Evolutionary conservation across 2,329 filamentous ascomycete genomes (phyloP), one percentile per base, ranked within the genome.

Genomic region (Calycina marina): DNA sequence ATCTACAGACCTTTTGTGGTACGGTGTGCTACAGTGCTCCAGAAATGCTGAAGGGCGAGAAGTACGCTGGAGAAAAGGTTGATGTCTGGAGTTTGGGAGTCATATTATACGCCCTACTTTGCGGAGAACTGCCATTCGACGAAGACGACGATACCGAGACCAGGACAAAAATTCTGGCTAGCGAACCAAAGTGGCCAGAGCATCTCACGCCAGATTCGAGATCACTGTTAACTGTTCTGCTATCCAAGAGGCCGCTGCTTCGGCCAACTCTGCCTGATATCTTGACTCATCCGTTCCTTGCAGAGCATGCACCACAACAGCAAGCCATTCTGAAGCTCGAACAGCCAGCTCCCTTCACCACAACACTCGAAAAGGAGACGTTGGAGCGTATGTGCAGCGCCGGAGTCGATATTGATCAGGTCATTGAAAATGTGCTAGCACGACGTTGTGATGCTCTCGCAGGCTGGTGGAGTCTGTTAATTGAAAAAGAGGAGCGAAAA

Each of bases 1-100:
- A 96, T 50, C 61, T 98, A 34, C 88, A 96, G 56, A 98, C 90
- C 1, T 98, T 93, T 57, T 98, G 90, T 54, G 90, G 90, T 4
- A 98, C 90, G 0, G 78, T 98, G 40, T 96, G 88, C 60, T 98
- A 98, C 57, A 93, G 85, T 34, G 90, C 90, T 2, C 90, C 90
- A 2, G 90, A 98, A 57, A 98, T 98, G 90, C 67, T 98, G 25
- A 93, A 90, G 55, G 90, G 86, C 24, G 90, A 98, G 56, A 96
- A 93, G 56, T 98, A 98, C 53, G 90, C 86, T 0, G 88, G 85
- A 15, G 85, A 94, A 60, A 96, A 94, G 60, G 88, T 98, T 30
- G 90, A 98, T 50, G 85, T 98, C 4, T 98, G 83, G 83, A 90
- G 83, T 49, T 54, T 92, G 43, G 82, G 83, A 9, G 77, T 92